Conservation (phyloP, 371 early-diverging fungal genomes). For the Apophysomyces variabilis region DNA sequence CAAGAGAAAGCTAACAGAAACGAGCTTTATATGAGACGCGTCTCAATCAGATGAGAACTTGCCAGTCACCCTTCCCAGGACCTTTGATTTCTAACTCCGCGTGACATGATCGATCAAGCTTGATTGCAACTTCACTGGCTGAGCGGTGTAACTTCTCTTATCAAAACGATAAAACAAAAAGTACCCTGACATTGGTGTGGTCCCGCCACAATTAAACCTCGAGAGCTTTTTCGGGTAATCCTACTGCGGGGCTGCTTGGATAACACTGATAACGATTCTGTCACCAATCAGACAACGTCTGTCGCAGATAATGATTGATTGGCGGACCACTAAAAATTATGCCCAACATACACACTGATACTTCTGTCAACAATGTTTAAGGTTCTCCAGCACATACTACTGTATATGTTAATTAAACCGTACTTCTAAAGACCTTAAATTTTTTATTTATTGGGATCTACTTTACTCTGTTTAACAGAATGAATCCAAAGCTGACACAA, state of each 20-base stretch:
- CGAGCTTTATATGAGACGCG: conserved; percentile 9
- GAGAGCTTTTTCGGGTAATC: background rate
- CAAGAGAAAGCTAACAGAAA: conserved; percentile 12
- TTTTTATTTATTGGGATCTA: no score
- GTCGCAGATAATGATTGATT: conserved; percentile 8
- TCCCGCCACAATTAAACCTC: background rate
- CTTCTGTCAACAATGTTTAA: no score
- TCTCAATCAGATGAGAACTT: conserved; percentile 11
- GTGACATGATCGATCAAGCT: conserved; percentile 8
- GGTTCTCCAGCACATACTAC: no score
- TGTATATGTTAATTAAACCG: no score
- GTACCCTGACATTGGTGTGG: background rate
- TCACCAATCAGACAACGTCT: background rate
- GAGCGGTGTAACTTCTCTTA: background rate
- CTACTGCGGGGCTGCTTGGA: conserved; percentile 1
- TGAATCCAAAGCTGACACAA: no score
- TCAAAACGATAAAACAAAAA: conserved; percentile 6
- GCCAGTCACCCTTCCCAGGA: conserved; percentile 5
- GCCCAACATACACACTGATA: no score
- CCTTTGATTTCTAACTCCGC: conserved; percentile 1
- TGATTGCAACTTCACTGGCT: background rate
- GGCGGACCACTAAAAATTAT: conserved; percentile 1
- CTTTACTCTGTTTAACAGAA: no score
- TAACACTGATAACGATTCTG: conserved; percentile 6
- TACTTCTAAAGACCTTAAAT: no score